Percentiles rank a stretch among this genome's conserved stretches.
Evolutionary conservation across 164 flowering plant genomes (phyloP).

Genomic region (Vitis amurensis): DNA sequence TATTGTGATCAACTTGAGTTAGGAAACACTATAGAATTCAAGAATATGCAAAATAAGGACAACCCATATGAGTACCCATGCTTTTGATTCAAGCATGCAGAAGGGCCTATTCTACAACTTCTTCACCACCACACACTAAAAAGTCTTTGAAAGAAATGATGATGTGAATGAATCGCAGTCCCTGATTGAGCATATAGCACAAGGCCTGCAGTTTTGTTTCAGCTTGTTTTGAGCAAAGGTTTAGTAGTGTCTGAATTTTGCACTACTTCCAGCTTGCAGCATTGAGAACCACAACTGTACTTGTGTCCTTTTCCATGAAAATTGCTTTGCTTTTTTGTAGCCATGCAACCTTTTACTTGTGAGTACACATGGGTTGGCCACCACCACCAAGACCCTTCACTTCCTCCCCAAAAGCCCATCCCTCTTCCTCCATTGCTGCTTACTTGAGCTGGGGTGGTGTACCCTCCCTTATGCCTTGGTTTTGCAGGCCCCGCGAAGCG

Average conservation of each 20-base stretch:
- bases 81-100: slow-evolving; percentile 23
- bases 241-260: slow-evolving; percentile 15
- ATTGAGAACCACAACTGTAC: slow-evolving; percentile 29
- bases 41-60: slow-evolving; percentile 16
- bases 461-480: too few relatives aligned
- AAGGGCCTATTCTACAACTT: slow-evolving; percentile 5
- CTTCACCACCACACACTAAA: slow-evolving; percentile 26
- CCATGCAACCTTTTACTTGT: slow-evolving; percentile 20
- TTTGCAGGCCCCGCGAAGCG: too few relatives aligned
- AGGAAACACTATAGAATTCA: background rate
- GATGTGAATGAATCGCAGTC: background rate
- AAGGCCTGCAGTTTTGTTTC: background rate
- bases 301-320: slow-evolving; percentile 31
- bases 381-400: background rate
- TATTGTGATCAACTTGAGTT: too few relatives aligned
- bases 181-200: background rate
- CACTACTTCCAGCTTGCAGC: slow-evolving; percentile 19
- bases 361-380: slow-evolving; percentile 10
- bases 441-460: too few relatives aligned
- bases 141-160: background rate
- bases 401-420: too few relatives aligned
- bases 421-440: too few relatives aligned
- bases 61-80: slow-evolving; percentile 51
- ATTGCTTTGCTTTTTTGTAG: slow-evolving; percentile 10
- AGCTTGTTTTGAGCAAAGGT: slow-evolving; percentile 1